phyloP scores from a whole-genome alignment of 1,284 basidiomycete species.

The Fomes fomentarius region DNA sequence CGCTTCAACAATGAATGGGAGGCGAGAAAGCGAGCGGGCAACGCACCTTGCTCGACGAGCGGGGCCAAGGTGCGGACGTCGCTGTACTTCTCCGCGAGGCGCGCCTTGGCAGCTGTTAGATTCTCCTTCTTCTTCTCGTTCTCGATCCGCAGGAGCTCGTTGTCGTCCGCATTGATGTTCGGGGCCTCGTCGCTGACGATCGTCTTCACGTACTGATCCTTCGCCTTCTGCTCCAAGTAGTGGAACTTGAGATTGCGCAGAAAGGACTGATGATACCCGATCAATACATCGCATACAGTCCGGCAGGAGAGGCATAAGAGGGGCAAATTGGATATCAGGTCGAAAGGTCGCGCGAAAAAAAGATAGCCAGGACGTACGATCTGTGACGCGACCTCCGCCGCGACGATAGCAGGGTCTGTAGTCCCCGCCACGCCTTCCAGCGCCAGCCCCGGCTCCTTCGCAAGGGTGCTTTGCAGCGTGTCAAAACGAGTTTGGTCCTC shows the following conservation, averaged over 20 bases:
- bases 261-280: conserved; percentile 55
- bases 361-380: conserved; percentile 17
- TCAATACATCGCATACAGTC: background rate
- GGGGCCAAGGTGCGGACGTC: conserved; percentile 66
- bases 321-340: too few relatives aligned
- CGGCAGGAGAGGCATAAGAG: background rate
- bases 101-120: conserved; percentile 66
- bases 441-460: conserved; percentile 20
- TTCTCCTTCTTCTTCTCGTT: conserved; percentile 74
- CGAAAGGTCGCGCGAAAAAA: background rate
- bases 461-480: conserved; percentile 19
- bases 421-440: conserved; percentile 24
- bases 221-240: conserved; percentile 86
- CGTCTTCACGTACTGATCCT: conserved; percentile 81
- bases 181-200: conserved; percentile 85
- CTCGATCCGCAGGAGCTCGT: conserved; percentile 59
- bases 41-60: conserved; percentile 65
- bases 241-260: conserved; percentile 86
- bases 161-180: conserved; percentile 73
- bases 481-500: conserved; percentile 29
- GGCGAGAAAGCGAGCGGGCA: background rate
- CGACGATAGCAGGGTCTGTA: conserved; percentile 30
- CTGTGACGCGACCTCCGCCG: conserved; percentile 29
- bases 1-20: background rate
- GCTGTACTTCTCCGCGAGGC: conserved; percentile 60